Evolutionary conservation across 169 alveolate genomes (phyloP), one percentile per base, ranked within the genome.

Genomic region (Cryptosporidium felis): DNA sequence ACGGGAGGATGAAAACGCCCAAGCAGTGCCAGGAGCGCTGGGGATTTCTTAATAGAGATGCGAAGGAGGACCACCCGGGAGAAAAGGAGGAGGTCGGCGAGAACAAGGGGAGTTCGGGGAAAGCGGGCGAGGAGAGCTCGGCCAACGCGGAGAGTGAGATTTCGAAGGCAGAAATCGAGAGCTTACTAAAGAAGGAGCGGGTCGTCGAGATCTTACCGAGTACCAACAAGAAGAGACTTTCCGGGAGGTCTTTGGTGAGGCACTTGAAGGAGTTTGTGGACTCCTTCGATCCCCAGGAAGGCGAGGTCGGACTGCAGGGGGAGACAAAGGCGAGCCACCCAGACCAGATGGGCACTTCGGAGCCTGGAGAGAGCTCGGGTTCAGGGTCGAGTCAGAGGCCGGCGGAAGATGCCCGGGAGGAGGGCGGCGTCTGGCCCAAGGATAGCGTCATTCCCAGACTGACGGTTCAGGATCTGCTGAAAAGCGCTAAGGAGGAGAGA

Each of bases 11-110:
- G 85, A 74, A 74, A 34, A 74, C 85, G 14, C 56, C 85, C 16
- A 74, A 18, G 40, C 85, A 74, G 38, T 74, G 85, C 30, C 85
- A 74, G 58, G 85, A 74, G 12, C 51, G 85, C 32, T 74, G 85
- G 85, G 36, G 26, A 6, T 56, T 49, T 49, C 28, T 74, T n/a
- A 32, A 51, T 40, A 74, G n/a, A 59, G 85, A 26, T 32, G 85
- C 38, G 5, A 9, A 3, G 2, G 53, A 74, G 4, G 47, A n/a
- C 12, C n/a, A 44, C 9, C 8, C 10, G 8, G 21, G 21, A 51
- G 8, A n/a, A 51, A 16, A n/a, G 8, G 62, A 28, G 0, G 46
- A 23, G 3, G 46, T 2, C 49, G 28, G 45, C 6, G 60, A 32
- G 28, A 30, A 14, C 81, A 26, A 10, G 45, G 62, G 42, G 14